A percentile compares a stretch with the other conserved stretches of the same genome.
Conservation (phyloP, 345 rosid genomes). For the Brassica carinata region DNA sequence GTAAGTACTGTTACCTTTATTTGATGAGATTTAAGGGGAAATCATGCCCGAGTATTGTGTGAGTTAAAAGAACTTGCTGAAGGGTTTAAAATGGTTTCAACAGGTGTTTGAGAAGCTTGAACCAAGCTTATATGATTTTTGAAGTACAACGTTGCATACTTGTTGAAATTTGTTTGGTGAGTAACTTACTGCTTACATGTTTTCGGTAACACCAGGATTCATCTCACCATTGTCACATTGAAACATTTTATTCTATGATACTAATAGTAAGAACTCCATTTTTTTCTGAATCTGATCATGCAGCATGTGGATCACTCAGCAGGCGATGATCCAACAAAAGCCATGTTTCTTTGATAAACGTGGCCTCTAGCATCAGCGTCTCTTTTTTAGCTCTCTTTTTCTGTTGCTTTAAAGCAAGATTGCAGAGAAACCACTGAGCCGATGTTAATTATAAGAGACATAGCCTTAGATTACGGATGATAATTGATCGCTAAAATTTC, state of each 20-base stretch:
- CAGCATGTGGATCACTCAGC: slow-evolving; percentile 83
- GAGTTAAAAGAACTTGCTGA: slow-evolving; percentile 42
- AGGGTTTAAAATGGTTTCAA: slow-evolving; percentile 35
- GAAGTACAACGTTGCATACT: slow-evolving; percentile 83
- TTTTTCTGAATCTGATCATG: slow-evolving; percentile 68
- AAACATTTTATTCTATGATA: neutral
- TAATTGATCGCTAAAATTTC: too few relatives aligned
- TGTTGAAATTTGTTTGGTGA: slow-evolving; percentile 75
- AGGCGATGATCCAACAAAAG: slow-evolving; percentile 51
- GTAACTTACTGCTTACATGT: slow-evolving; percentile 23
- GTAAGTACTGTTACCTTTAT: slow-evolving; percentile 68
- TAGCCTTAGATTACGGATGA: too few relatives aligned
- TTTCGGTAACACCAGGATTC: neutral
- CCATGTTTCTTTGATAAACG: too few relatives aligned
- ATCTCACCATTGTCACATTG: neutral
- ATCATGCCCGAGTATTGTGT: slow-evolving; percentile 43
- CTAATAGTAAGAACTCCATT: too few relatives aligned
- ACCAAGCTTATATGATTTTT: slow-evolving; percentile 97
- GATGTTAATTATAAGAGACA: too few relatives aligned
- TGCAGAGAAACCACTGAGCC: too few relatives aligned
- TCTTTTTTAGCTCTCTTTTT: too few relatives aligned
- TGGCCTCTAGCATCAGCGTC: too few relatives aligned
- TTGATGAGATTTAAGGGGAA: slow-evolving; percentile 49
- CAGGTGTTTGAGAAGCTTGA: slow-evolving; percentile 99
- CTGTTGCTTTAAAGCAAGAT: too few relatives aligned